Percentiles rank a stretch among this genome's conserved stretches.
phyloP scores from a whole-genome alignment of 164 flowering plant genomes.

The Tinospora cordifolia region DNA sequence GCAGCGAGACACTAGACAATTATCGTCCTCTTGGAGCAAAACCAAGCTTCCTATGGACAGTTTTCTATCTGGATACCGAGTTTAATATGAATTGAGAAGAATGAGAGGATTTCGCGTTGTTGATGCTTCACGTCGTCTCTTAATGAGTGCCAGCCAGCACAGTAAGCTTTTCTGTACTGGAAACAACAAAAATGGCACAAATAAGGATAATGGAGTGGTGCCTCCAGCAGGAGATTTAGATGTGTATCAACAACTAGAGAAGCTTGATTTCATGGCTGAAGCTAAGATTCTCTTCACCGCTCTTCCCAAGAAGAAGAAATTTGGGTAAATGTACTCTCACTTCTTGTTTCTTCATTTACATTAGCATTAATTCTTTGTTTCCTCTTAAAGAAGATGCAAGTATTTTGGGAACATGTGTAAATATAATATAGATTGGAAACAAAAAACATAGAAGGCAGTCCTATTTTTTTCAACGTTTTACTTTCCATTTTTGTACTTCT shows the following conservation, averaged over 20 bases:
- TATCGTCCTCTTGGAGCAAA: no score
- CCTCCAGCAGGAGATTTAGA: slow-evolving; percentile 13
- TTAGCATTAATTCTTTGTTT: no score
- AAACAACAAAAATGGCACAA: slow-evolving; percentile 1
- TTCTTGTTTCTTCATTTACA: not conserved
- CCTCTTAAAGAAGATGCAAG: no score
- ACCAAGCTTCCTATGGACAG: not conserved
- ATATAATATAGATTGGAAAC: no score
- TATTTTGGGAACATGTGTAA: not conserved
- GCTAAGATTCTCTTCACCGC: slow-evolving; percentile 63
- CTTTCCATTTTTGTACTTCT: no score
- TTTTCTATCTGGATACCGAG: not conserved
- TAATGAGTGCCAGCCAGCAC: slow-evolving; percentile 1
- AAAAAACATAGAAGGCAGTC: no score
- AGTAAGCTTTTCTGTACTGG: slow-evolving; percentile 13
- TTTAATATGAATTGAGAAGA: not conserved
- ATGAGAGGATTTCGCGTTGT: slow-evolving; percentile 13
- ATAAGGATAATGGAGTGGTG: not conserved
- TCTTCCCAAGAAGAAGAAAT: slow-evolving; percentile 58
- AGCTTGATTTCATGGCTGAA: slow-evolving; percentile 70
- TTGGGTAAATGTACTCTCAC: slow-evolving; percentile 42
- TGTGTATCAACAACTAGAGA: slow-evolving; percentile 49
- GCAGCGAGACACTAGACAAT: no score
- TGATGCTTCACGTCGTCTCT: not conserved
- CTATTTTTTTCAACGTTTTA: no score